A percentile compares a stretch with the other conserved stretches of the same genome.
phyloP scores from a whole-genome alignment of 345 rosid species.

The Eucalyptus viminalis region DNA sequence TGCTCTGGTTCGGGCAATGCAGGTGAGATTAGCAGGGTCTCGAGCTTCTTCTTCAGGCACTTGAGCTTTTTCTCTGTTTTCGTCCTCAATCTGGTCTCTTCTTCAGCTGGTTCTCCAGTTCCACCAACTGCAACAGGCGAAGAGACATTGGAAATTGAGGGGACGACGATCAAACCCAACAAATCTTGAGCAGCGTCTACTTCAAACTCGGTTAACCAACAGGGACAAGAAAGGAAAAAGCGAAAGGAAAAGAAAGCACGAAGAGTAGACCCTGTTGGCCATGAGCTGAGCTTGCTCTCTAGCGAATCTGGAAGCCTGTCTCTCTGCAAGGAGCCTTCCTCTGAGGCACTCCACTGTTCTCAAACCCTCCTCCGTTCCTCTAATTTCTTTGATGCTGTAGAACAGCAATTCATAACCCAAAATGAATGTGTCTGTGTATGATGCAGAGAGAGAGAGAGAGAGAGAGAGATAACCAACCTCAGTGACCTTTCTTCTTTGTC shows the following conservation, averaged over 20 bases:
- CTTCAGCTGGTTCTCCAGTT: conserved; percentile 47
- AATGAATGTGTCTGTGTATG: not conserved
- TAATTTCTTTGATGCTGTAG: not conserved
- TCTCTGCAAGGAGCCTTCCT: conserved; percentile 79
- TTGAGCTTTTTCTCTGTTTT: conserved; percentile 64
- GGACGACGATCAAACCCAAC: not conserved
- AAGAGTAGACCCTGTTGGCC: conserved; percentile 38
- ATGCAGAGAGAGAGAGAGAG: not conserved
- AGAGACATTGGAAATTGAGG: not conserved
- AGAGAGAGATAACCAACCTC: not conserved
- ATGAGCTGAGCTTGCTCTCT: conserved; percentile 47
- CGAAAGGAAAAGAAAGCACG: not conserved
- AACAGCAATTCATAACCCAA: not conserved
- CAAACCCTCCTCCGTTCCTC: not conserved
- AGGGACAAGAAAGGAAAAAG: not conserved
- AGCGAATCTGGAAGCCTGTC: conserved; percentile 66
- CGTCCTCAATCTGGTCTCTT: conserved; percentile 50
- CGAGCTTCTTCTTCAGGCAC: conserved; percentile 44
- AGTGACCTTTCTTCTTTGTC: not conserved
- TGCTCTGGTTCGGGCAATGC: conserved; percentile 17
- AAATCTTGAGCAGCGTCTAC: not conserved
- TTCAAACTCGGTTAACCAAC: not conserved
- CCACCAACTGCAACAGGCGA: conserved; percentile 24
- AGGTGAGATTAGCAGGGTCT: conserved; percentile 23
- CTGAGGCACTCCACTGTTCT: conserved; percentile 64